phyloP scores from a whole-genome alignment of 208 protist species.

The Trypanosoma platydactyli region DNA sequence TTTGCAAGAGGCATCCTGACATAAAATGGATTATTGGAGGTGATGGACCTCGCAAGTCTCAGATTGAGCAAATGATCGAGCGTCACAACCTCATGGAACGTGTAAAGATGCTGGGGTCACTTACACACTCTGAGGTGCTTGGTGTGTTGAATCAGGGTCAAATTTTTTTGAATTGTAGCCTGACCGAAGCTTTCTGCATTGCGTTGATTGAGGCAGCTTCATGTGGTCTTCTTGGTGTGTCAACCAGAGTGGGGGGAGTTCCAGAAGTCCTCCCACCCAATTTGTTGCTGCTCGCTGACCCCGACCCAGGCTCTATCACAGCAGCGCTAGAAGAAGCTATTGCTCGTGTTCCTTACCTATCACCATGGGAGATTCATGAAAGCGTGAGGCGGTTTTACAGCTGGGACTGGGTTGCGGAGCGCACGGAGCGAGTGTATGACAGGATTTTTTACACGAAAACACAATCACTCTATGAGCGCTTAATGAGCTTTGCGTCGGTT shows the following conservation, averaged over 20 bases:
- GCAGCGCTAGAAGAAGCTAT: conserved; percentile 76
- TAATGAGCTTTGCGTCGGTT: conserved; percentile 85
- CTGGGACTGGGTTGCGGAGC: conserved; percentile 93
- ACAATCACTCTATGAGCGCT: conserved; percentile 77
- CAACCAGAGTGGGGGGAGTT: conserved; percentile 97
- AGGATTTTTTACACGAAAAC: conserved; percentile 55
- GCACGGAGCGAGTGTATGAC: conserved; percentile 96
- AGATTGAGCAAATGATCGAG: conserved; percentile 98
- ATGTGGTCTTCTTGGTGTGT: conserved; percentile 94
- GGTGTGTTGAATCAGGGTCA: conserved; percentile 94
- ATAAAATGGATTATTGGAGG: conserved; percentile 97
- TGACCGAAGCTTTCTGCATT: conserved; percentile 99
- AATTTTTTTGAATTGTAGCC: conserved; percentile 98
- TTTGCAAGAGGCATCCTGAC: conserved; percentile 92
- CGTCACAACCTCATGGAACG: conserved; percentile 95
- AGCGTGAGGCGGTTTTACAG: conserved; percentile 93
- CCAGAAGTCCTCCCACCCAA: conserved; percentile 96
- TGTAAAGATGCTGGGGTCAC: conserved; percentile 95
- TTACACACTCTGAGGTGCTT: conserved; percentile 90
- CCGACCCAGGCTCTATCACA: conserved; percentile 80
- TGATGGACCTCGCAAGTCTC: conserved; percentile 95
- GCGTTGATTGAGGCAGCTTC: conserved; percentile 97
- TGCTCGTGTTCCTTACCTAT: conserved; percentile 64
- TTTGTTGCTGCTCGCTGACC: conserved; percentile 93
- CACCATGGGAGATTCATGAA: conserved; percentile 86